Percentiles rank a stretch among this genome's conserved stretches.
Conservation (phyloP, 176 grass and related monocot species). For the Aechmea fasciata region DNA sequence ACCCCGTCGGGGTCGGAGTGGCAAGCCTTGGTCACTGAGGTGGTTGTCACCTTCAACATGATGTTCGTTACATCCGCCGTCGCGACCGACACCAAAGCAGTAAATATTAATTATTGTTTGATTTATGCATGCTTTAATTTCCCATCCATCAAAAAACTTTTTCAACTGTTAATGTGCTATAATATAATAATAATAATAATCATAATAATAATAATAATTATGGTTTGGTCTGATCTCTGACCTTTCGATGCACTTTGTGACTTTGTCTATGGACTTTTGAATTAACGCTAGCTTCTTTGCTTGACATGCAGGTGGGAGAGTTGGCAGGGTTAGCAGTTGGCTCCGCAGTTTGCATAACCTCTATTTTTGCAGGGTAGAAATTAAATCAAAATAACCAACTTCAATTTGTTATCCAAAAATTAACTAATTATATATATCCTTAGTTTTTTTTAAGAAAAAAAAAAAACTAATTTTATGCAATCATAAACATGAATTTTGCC, state of each 20-base stretch:
- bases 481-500: too few species aligned
- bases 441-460: constrained; percentile 3
- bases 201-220: too few species aligned
- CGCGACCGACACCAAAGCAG: constrained; percentile 82
- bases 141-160: too few species aligned
- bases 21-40: constrained; percentile 66
- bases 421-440: too few species aligned
- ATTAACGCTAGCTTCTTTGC: background rate
- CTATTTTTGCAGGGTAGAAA: constrained; percentile 85
- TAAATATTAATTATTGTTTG: constrained; percentile 10
- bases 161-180: too few species aligned
- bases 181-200: too few species aligned
- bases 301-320: constrained; percentile 75
- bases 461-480: background rate
- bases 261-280: background rate
- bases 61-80: constrained; percentile 96
- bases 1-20: constrained; percentile 42
- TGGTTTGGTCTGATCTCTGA: background rate
- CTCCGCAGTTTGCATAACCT: constrained; percentile 94
- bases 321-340: constrained; percentile 93
- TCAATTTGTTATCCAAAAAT: background rate
- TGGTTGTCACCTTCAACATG: constrained; percentile 94
- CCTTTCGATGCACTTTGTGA: background rate
- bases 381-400: constrained; percentile 9
- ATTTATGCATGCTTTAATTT: too few species aligned